Evolutionary conservation across 768 basidiomycete genomes (phyloP), one percentile per base, ranked within the genome.

Genomic region (Boletus patriciae): DNA sequence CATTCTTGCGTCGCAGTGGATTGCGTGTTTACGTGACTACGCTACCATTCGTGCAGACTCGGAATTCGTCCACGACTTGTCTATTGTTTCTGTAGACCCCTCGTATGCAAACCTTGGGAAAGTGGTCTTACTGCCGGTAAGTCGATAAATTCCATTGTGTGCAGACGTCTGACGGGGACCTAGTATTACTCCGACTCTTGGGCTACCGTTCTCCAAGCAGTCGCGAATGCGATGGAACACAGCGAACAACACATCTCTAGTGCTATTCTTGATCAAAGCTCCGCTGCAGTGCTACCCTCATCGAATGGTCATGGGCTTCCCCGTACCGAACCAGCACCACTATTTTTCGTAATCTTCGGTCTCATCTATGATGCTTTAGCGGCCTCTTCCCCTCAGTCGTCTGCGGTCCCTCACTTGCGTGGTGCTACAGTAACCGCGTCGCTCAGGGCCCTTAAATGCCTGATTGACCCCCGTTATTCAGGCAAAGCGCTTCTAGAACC

Each of bases 261-360:
- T 2, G 91, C 94, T 0, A 90, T 98, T 81, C 87, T 94, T 66
- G 94, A 92, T 1, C 77, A 79, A 62, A 64, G 47, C 23, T 62
- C 70, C 2, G 57, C 66, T 37, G 52, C 48, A 23, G 53, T 11
- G 16, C 34, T 55, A 23, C 49, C 72, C 1, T 57, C 68, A 4
- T 60, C 66, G 2, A 70, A 66, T 6, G 64, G 65, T 8, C 33
- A 52, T 23, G 56, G 50, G 13, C 55, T 57, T 4, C 67, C 72
- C 16, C 72, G 80, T 6, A 66, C 74, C 9, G 90, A 92, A 55
- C 90, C 93, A 3, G 80, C 87, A 0, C 79, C 85, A 12, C 85
- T 92, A 73, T 99, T 98, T 75, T 94, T 87, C 73, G 81, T 92
- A 12, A 68, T 97, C 6, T 98, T 96, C 67, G 95, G 96, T 12